Conservation (phyloP, 2,329 filamentous ascomycete species). For the Epichloe uncinata region DNA sequence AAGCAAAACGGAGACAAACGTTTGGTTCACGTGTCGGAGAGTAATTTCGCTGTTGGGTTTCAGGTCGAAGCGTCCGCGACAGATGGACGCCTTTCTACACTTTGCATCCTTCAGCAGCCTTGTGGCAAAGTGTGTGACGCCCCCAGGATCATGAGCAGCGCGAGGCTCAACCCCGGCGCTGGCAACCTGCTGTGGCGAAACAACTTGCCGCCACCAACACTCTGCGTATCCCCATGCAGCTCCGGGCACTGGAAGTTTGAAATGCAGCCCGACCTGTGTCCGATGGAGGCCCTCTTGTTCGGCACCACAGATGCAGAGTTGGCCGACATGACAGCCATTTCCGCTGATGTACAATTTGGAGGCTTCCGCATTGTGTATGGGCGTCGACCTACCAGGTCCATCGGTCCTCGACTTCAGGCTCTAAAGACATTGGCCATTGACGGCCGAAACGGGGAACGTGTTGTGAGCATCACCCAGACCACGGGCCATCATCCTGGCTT, state of each 20-base stretch:
- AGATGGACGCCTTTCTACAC: not conserved
- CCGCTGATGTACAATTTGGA: not conserved
- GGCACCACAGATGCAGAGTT: not conserved
- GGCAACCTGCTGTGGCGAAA: not conserved
- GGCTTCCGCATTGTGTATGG: not conserved
- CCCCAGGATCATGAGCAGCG: not conserved
- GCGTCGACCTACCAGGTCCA: not conserved
- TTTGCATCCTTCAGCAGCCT: not conserved
- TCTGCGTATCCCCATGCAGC: not conserved
- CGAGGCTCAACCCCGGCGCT: not conserved
- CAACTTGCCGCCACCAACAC: not conserved
- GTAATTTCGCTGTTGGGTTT: not conserved
- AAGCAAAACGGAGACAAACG: constrained; percentile 1
- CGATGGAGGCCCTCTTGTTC: not conserved
- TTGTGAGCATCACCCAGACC: not conserved
- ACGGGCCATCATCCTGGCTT: not conserved
- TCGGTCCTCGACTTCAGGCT: not conserved
- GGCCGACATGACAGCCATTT: not conserved
- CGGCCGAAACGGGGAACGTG: not conserved
- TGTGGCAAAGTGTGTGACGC: not conserved
- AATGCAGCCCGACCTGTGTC: not conserved
- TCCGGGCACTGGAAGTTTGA: not conserved
- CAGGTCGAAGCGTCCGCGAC: not conserved
- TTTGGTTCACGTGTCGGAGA: not conserved
- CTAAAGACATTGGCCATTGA: not conserved